These are phyloP conservation scores for Aspergillus affinis DNA, from an alignment of 495 filamentous ascomycete genomes.

Conservation along the genomic window DNA sequence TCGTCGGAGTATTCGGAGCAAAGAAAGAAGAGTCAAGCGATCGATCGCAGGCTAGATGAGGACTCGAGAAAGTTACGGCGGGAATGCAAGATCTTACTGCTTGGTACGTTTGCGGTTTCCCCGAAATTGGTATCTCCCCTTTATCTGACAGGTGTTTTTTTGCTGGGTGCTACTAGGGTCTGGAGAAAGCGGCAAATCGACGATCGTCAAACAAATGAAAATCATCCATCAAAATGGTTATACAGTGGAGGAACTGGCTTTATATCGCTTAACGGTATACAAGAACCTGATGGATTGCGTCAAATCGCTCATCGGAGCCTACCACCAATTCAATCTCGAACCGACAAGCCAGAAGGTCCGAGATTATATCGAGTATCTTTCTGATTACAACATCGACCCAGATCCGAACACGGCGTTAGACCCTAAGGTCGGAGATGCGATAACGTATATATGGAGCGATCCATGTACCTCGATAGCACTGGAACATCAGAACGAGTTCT, in stretches of 20 bases:
- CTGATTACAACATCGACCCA: constrained; percentile 85
- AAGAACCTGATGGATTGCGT: constrained; percentile 97
- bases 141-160: constrained; percentile 5
- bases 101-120: constrained; percentile 62
- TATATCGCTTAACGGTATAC: constrained; percentile 94
- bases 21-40: constrained; percentile 90
- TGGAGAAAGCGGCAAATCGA: constrained; percentile 97
- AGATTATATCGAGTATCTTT: constrained; percentile 73
- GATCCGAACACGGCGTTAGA: constrained; percentile 83
- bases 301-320: constrained; percentile 83
- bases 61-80: constrained; percentile 84
- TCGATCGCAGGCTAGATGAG: constrained; percentile 89
- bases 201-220: constrained; percentile 99
- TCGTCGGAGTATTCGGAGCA: constrained; percentile 66
- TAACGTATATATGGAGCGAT: constrained; percentile 88
- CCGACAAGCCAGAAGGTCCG: constrained; percentile 67
- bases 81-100: constrained; percentile 97
- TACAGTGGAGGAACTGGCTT: constrained; percentile 81
- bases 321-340: constrained; percentile 83
- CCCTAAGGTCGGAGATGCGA: constrained; percentile 72
- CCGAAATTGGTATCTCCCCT: neutral
- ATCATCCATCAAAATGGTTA: constrained; percentile 99
- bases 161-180: constrained; percentile 60
- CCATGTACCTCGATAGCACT: constrained; percentile 78
- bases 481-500: constrained; percentile 96